Evolutionary conservation across 805 yeast genomes (phyloP).

Genomic region (Debaryomyces maramus): DNA sequence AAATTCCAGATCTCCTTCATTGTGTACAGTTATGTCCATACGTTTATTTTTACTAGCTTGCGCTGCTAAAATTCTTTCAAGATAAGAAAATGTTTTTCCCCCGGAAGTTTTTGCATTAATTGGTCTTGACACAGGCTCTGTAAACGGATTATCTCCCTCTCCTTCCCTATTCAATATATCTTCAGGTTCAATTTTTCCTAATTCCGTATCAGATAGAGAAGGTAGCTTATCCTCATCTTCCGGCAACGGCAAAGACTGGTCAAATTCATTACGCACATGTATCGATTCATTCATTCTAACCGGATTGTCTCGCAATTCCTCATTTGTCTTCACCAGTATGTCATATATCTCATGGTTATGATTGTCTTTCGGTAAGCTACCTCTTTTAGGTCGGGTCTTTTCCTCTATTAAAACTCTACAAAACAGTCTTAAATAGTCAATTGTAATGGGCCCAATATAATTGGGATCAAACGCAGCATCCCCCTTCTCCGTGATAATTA

Average conservation of each 20-base stretch:
- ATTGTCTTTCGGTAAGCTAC: not conserved
- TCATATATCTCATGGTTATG: not conserved
- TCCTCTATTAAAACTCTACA: conserved; percentile 26
- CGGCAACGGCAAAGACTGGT: conserved; percentile 32
- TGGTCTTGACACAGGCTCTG: too few species aligned
- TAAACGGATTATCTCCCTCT: too few species aligned
- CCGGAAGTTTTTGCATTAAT: not conserved
- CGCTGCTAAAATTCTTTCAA: conserved; percentile 31
- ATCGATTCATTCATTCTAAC: not conserved
- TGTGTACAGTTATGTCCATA: not conserved
- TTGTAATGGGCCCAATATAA: conserved; percentile 38
- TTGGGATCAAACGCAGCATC: conserved; percentile 26
- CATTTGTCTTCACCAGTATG: not conserved
- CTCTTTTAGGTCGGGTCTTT: not conserved
- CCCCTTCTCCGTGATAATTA: conserved; percentile 22
- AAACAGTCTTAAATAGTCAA: conserved; percentile 35
- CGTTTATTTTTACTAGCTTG: conserved; percentile 14
- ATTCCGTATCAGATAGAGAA: too few species aligned
- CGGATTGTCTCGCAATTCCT: not conserved
- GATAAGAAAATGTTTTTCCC: conserved; percentile 21
- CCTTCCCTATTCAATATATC: too few species aligned
- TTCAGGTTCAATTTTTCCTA: too few species aligned
- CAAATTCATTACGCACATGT: conserved; percentile 17
- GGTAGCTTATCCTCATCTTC: conserved; percentile 6
- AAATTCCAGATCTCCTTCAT: not conserved